Evolutionary conservation across 805 yeast species (phyloP).

Genomic region (Ogataea nitratoaversa): DNA sequence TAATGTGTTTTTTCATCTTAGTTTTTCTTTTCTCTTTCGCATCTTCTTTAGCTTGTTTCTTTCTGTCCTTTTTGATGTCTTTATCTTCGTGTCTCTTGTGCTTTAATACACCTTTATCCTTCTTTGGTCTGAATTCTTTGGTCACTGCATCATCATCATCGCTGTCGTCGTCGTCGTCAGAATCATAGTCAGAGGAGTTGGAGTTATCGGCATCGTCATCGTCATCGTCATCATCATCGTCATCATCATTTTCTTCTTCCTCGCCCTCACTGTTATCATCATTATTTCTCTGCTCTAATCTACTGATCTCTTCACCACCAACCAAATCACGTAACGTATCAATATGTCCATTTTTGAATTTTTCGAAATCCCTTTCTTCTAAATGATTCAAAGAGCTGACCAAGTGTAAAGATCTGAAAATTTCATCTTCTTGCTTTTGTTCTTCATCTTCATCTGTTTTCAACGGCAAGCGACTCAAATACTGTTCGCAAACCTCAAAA

Average conservation of each 20-base stretch:
- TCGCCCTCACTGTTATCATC: slow-evolving; percentile 24
- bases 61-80: slow-evolving; percentile 70
- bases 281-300: slow-evolving; percentile 28
- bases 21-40: slow-evolving; percentile 75
- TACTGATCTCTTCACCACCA: slow-evolving; percentile 33
- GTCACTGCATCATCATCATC: slow-evolving; percentile 11
- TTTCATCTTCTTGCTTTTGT: slow-evolving; percentile 71
- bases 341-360: slow-evolving; percentile 74
- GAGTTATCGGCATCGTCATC: slow-evolving; percentile 22
- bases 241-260: slow-evolving; percentile 27
- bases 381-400: slow-evolving; percentile 77
- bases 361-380: slow-evolving; percentile 85
- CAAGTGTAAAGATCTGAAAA: slow-evolving; percentile 76
- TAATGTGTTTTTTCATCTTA: slow-evolving; percentile 78
- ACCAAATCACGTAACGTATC: slow-evolving; percentile 68
- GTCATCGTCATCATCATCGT: slow-evolving; percentile 11
- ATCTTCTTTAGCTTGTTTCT: slow-evolving; percentile 70
- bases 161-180: neutral
- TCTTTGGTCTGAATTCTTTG: slow-evolving; percentile 10
- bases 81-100: slow-evolving; percentile 81
- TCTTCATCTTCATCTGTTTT: slow-evolving; percentile 48
- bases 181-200: slow-evolving; percentile 10
- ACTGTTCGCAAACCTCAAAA: slow-evolving; percentile 37
- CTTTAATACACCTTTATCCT: slow-evolving; percentile 35
- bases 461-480: slow-evolving; percentile 50